Conservation (phyloP, 176 grass and related monocot genomes). For the Rhynchospora pubera region DNA sequence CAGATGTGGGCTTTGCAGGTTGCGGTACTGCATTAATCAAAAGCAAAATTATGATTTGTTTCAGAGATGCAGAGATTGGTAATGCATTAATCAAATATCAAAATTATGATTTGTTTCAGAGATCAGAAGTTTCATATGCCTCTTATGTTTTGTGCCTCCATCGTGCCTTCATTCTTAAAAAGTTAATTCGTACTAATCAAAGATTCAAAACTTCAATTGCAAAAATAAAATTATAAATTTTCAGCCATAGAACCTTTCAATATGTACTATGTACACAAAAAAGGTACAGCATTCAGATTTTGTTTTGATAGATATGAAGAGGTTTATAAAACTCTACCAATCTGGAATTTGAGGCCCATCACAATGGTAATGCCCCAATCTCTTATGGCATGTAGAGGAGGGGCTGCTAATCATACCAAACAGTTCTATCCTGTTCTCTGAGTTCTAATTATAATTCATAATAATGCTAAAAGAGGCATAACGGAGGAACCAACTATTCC, state of each 20-base stretch:
- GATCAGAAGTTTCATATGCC: background rate
- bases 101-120: background rate
- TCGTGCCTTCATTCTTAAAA: background rate
- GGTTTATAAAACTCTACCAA: background rate
- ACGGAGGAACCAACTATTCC: background rate
- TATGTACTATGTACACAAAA: background rate
- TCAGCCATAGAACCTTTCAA: background rate
- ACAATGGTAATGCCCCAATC: background rate
- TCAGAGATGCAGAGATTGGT: background rate
- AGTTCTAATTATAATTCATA: background rate
- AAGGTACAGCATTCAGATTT: background rate
- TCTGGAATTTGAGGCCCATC: background rate
- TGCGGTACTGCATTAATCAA: constrained; percentile 5
- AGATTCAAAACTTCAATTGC: background rate
- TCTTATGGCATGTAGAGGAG: background rate
- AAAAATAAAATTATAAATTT: background rate
- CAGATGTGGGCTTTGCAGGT: background rate
- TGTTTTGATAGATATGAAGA: background rate
- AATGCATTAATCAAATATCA: constrained; percentile 5
- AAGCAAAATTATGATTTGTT: background rate
- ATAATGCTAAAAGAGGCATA: background rate
- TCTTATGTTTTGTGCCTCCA: background rate
- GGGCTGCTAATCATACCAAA: background rate
- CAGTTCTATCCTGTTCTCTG: background rate
- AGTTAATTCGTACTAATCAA: background rate